Percentiles rank a stretch among this genome's conserved stretches.
Conservation (phyloP, 257 asterid genomes). For the Solanum habrochaites region DNA sequence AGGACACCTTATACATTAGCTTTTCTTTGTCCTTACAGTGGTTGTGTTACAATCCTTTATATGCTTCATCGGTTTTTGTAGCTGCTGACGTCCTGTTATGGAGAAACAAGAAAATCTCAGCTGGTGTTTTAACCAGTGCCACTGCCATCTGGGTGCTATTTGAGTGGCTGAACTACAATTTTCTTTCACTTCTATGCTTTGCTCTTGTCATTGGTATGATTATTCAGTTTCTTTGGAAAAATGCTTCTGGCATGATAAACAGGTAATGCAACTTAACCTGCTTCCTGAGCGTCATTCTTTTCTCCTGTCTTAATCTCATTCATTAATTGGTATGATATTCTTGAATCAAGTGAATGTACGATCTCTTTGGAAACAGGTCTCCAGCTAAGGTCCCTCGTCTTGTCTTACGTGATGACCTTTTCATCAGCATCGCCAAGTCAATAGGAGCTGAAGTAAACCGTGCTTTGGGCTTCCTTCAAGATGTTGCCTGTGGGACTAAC, state of each 20-base stretch:
- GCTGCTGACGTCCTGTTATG: slow-evolving; percentile 86
- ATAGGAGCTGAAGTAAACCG: slow-evolving; percentile 47
- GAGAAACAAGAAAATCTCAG: slow-evolving; percentile 87
- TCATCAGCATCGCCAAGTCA: slow-evolving; percentile 41
- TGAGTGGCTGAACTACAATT: slow-evolving; percentile 75
- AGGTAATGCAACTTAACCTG: slow-evolving; percentile 12
- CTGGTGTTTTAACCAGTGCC: slow-evolving; percentile 48
- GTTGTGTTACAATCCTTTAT: background rate
- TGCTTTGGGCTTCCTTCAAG: slow-evolving; percentile 42
- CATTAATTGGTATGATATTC: background rate
- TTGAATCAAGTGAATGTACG: background rate
- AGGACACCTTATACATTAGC: background rate
- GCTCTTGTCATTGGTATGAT: slow-evolving; percentile 39
- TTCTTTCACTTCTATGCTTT: slow-evolving; percentile 57
- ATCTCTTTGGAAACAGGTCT: slow-evolving; percentile 23
- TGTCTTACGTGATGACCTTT: slow-evolving; percentile 41
- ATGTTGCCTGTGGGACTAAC: slow-evolving; percentile 48
- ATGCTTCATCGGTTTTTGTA: slow-evolving; percentile 11
- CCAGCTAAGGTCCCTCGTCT: slow-evolving; percentile 47
- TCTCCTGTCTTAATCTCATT: background rate
- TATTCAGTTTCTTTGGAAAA: slow-evolving; percentile 55
- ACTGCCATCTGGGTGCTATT: slow-evolving; percentile 68
- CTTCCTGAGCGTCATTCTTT: background rate
- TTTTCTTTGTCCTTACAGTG: background rate
- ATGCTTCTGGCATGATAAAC: slow-evolving; percentile 41